Evolutionary conservation across 2,329 filamentous ascomycete species (phyloP).

Genomic region (Lecanicillium sp.): DNA sequence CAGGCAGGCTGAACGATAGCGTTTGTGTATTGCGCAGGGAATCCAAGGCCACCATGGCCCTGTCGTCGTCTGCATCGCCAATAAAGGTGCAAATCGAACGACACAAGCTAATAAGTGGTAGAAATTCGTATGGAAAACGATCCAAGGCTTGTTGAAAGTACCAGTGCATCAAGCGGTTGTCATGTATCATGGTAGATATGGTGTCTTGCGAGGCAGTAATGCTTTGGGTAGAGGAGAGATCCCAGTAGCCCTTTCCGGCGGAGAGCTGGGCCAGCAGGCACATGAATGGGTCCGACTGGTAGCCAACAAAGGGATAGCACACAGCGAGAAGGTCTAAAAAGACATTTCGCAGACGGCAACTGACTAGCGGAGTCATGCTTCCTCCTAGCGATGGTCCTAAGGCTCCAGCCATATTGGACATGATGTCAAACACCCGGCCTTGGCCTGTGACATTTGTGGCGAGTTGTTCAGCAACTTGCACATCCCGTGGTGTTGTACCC

Average conservation of each 20-base stretch:
- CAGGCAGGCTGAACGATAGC: constrained; percentile 70
- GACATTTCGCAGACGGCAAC: constrained; percentile 52
- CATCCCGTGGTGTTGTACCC: constrained; percentile 40
- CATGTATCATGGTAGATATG: constrained; percentile 24
- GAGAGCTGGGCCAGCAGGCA: constrained; percentile 58
- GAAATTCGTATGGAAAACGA: constrained; percentile 79
- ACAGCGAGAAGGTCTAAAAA: constrained; percentile 65
- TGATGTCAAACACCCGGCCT: constrained; percentile 44
- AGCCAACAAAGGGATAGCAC: constrained; percentile 59
- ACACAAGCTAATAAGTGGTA: constrained; percentile 68
- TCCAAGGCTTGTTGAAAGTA: constrained; percentile 61
- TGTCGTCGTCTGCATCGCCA: constrained; percentile 21
- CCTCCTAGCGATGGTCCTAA: constrained; percentile 37
- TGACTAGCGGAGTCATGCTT: constrained; percentile 46
- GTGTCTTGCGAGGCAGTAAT: constrained; percentile 25
- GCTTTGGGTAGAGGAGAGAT: constrained; percentile 30
- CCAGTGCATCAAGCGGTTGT: constrained; percentile 41
- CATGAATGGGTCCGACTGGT: constrained; percentile 62
- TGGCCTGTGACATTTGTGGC: constrained; percentile 39
- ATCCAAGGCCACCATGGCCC: constrained; percentile 46
- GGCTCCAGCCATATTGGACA: constrained; percentile 39
- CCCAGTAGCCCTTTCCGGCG: constrained; percentile 45
- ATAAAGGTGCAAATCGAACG: constrained; percentile 46
- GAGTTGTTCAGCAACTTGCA: constrained; percentile 41
- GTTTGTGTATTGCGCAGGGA: constrained; percentile 61